Evolutionary conservation across 352 stramenopile species (phyloP).

Genomic region (Phytophthora megakarya): DNA sequence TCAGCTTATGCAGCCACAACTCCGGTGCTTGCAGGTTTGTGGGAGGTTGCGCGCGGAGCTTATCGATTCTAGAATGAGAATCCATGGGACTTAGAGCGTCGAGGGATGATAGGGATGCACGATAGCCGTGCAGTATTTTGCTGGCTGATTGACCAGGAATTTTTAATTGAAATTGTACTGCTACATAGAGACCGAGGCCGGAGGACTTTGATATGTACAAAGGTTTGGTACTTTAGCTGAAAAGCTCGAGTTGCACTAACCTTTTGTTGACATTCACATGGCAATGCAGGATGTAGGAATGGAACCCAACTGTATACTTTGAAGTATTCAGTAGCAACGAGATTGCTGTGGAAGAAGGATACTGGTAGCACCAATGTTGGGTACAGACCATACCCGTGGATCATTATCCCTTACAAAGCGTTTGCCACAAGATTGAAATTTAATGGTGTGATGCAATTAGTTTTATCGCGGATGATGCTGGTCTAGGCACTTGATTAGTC

Average conservation of each 20-base stretch:
- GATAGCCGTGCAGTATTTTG: constrained; percentile 31
- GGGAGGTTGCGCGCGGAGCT: constrained; percentile 42
- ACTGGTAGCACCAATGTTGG: too few species aligned
- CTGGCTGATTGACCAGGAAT: constrained; percentile 27
- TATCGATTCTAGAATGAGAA: constrained; percentile 59
- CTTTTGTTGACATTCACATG: neutral
- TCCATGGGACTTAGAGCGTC: constrained; percentile 31
- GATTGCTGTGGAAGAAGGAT: too few species aligned
- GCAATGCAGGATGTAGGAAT: too few species aligned
- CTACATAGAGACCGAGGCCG: constrained; percentile 18
- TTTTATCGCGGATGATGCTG: constrained; percentile 1
- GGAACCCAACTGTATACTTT: too few species aligned
- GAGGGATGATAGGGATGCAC: constrained; percentile 19
- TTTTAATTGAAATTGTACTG: constrained; percentile 34
- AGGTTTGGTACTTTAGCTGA: constrained; percentile 4
- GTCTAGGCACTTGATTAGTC: neutral
- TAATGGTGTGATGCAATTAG: too few species aligned
- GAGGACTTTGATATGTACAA: neutral
- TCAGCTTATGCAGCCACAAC: constrained; percentile 41
- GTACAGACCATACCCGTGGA: too few species aligned
- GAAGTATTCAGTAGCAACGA: too few species aligned
- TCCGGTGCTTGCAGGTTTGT: constrained; percentile 41
- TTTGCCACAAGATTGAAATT: too few species aligned
- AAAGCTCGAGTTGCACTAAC: neutral
- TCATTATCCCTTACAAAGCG: too few species aligned